Base-by-base conservation (phyloP, 257 asterid species). In the Mitragyna speciosa region DNA sequence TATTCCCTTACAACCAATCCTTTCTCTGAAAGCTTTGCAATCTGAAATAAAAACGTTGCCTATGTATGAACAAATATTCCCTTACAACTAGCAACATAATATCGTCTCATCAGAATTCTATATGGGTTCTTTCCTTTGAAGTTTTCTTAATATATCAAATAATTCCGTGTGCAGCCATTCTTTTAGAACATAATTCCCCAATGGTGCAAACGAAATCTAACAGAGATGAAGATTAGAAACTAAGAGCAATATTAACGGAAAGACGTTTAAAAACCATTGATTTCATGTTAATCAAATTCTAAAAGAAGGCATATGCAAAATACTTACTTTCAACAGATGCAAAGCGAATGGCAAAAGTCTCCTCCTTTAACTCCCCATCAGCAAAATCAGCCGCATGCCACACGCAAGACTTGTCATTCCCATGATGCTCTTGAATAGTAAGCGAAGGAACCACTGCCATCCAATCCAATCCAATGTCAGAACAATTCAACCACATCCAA, bases 381-480 rank as follows among this genome's bases (percentile, higher is more conserved):
- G 98, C 87, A 88, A 88, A 94, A 84, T 92, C 97, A 83, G 92
- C 72, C 76, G 97, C 98, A 79, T 91, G 96, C 97, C 97, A 94
- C 82, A 91, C 94, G 74, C 97, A 94, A 0, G 97, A 92, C 83
- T 92, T 92, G 33, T 92, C 97, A 75, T 90, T 91, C 74, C 97
- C 97, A 12, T 89, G 94, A 85, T 91, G 97, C 84, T 91, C 98
- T 87, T 91, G 97, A 41, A 91, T 78, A 2, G 88, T 20, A 89
- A 92, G 80, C 14, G 98, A 81, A 48, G 95, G 87, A 61, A 86
- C 82, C 80, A 94, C 97, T 94, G 41, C 36, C 82, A 83, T 2
- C 41, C 41, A 36, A 36, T 22, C 71, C 47, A 58, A 79, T 59
- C 24, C 39, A 67, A 33, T 12, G 19, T 39, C 45, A 77, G 36